Evolutionary conservation across 2,329 filamentous ascomycete species (phyloP).

Genomic region (Teratosphaeria gauchensis): DNA sequence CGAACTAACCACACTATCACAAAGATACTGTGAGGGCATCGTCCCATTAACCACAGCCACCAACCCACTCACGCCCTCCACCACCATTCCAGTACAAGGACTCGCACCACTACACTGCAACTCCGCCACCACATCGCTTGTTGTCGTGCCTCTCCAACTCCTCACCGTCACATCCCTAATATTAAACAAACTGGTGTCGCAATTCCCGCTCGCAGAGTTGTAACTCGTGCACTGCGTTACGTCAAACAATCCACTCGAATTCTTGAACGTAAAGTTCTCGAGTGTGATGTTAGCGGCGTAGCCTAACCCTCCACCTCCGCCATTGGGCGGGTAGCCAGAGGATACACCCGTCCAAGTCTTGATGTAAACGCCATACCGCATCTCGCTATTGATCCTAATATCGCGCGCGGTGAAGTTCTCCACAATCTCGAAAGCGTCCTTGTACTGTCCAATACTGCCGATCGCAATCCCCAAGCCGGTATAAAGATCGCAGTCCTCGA

Average conservation of each 20-base stretch:
- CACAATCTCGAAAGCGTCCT: slow-evolving; percentile 39
- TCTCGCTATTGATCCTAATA: slow-evolving; percentile 20
- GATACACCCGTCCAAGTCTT: slow-evolving; percentile 50
- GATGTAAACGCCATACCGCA: slow-evolving; percentile 22
- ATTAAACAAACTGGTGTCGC: slow-evolving; percentile 8
- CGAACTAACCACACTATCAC: background rate
- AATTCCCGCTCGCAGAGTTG: slow-evolving; percentile 13
- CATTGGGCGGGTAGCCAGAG: slow-evolving; percentile 44
- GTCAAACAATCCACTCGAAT: slow-evolving; percentile 13
- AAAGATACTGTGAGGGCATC: background rate
- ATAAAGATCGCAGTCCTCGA: background rate
- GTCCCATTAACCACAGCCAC: background rate
- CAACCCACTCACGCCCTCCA: background rate
- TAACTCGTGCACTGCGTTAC: slow-evolving; percentile 24
- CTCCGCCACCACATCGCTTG: slow-evolving; percentile 21
- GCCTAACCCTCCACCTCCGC: slow-evolving; percentile 48
- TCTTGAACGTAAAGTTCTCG: slow-evolving; percentile 21
- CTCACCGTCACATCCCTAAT: background rate
- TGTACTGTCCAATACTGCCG: slow-evolving; percentile 49
- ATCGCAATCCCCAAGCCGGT: slow-evolving; percentile 34
- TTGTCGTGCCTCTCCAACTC: background rate
- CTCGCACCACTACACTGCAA: background rate
- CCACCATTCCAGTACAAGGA: background rate
- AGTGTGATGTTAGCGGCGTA: slow-evolving; percentile 29
- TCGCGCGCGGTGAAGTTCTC: slow-evolving; percentile 42